Evolutionary conservation across 2,329 filamentous ascomycete genomes (phyloP).

Genomic region (Fusarium phyllophilum): DNA sequence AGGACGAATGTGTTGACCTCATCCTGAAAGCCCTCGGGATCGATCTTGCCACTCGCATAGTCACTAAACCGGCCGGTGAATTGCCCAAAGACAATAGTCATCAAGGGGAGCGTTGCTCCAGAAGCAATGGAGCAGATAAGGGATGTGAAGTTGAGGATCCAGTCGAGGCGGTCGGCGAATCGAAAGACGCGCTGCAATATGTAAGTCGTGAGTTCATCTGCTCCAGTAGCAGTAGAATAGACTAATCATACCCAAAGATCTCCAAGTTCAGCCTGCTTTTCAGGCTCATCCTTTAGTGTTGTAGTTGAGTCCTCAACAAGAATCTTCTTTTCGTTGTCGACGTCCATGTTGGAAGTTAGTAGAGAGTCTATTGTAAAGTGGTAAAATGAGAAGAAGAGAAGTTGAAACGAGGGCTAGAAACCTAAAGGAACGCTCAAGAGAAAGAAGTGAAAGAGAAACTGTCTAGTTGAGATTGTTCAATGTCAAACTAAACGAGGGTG

Average conservation of each 20-base stretch:
- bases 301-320: conserved; percentile 3
- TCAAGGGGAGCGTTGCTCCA: conserved; percentile 22
- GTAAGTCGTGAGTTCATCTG: not conserved
- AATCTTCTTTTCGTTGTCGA: conserved; percentile 6
- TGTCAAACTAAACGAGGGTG: not conserved
- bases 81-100: conserved; percentile 30
- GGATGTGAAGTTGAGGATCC: conserved; percentile 16
- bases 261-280: conserved; percentile 5
- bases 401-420: not conserved
- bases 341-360: not conserved
- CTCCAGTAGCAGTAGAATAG: rapidly evolving
- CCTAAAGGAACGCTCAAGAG: not conserved
- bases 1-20: conserved; percentile 20
- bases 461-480: not conserved
- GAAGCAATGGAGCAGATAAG: conserved; percentile 20
- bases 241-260: conserved; percentile 12
- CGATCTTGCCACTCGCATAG: conserved; percentile 9
- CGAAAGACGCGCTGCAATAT: conserved; percentile 14
- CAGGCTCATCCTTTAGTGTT: conserved; percentile 1
- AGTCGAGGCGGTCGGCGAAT: conserved; percentile 31
- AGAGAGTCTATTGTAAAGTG: not conserved
- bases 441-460: not conserved
- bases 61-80: conserved; percentile 24
- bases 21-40: conserved; percentile 1
- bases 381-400: not conserved